Percentiles rank a stretch among this genome's conserved stretches.
Evolutionary conservation across 495 filamentous ascomycete species (phyloP).

Genomic region (Trichocladium uniseriatum): DNA sequence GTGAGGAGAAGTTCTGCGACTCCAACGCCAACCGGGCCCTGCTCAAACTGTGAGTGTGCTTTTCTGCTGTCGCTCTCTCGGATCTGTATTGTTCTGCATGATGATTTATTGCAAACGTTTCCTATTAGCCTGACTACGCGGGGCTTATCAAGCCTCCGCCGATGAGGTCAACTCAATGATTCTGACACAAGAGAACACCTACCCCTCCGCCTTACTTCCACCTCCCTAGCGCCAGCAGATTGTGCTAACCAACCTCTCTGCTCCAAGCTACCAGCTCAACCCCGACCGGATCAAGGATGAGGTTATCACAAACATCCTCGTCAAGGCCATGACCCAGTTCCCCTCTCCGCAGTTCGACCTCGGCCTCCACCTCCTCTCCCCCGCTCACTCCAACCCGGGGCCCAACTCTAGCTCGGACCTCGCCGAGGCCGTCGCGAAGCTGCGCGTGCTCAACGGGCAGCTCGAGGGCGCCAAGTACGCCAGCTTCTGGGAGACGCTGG

Average conservation of each 20-base stretch:
- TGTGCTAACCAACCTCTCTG: constrained; percentile 7
- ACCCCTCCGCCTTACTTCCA: constrained; percentile 1
- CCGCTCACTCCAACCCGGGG: constrained; percentile 31
- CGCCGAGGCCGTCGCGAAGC: constrained; percentile 81
- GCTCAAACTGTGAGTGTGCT: constrained; percentile 85
- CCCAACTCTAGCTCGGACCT: constrained; percentile 48
- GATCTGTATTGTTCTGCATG: constrained; percentile 31
- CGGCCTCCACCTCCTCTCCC: constrained; percentile 77
- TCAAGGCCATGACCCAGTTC: constrained; percentile 96
- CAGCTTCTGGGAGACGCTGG: constrained; percentile 86
- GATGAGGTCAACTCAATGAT: constrained; percentile 49
- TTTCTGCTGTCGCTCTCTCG: constrained; percentile 3
- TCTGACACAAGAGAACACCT: constrained; percentile 40
- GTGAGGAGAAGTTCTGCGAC: constrained; percentile 88
- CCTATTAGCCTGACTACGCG: constrained; percentile 85
- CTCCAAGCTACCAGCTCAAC: constrained; percentile 94
- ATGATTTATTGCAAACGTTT: constrained; percentile 84
- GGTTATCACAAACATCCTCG: constrained; percentile 95
- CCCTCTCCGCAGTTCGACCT: constrained; percentile 92
- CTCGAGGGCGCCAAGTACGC: constrained; percentile 80
- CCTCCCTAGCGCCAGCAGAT: not conserved
- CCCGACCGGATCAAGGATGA: constrained; percentile 94
- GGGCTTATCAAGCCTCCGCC: constrained; percentile 36
- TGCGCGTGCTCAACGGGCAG: constrained; percentile 70
- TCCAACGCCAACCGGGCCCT: constrained; percentile 92